Evolutionary conservation across 257 asterid genomes (phyloP), one percentile per base, ranked within the genome.

Genomic region (Rauvolfia tetraphylla): DNA sequence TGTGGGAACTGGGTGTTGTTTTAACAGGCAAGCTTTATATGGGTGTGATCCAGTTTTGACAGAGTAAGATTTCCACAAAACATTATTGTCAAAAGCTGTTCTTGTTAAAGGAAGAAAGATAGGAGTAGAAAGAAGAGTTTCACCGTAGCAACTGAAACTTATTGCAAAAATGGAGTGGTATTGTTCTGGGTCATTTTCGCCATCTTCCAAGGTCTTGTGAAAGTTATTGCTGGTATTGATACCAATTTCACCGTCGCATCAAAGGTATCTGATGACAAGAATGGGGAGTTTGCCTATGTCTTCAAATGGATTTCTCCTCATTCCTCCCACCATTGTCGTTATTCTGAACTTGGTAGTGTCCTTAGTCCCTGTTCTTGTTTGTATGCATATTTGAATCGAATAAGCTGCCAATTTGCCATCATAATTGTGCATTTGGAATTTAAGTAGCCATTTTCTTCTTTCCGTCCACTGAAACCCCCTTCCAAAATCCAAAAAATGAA

Each of bases 1-100:
- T 44, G 98, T 93, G 80, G 98, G 98, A 76, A 93, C 98, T 6
- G 98, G 98, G 44, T 93, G 98, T 80, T 93, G 98, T 81, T 93
- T 93, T 80, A 93, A 91, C 82, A 81, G 97, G 84, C 94, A 88
- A 70, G 98, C 98, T 72, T 79, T 93, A 23, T 93, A 93, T 29
- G 98, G 98, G 73, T 93, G 91, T 56, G 98, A 93, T 75, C 98
- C 98, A 22, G 88, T 87, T 72, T 84, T 89, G 79, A 89, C 91
- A 0, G 91, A 86, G 83, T 89, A 79, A 76, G 93, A 88, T 84
- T 62, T 88, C 74, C 89, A 85, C 93, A 90, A 63, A 86, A 85
- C 62, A 86, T 88, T 70, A 81, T 88, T 67, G 86, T 88, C 76
- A 88, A 82, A 78, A 85, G 93, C 81, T 88, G 93, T 80, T 88